phyloP scores from a whole-genome alignment of 192 early-diverging fungal species.

The Coemansia interrupta region DNA sequence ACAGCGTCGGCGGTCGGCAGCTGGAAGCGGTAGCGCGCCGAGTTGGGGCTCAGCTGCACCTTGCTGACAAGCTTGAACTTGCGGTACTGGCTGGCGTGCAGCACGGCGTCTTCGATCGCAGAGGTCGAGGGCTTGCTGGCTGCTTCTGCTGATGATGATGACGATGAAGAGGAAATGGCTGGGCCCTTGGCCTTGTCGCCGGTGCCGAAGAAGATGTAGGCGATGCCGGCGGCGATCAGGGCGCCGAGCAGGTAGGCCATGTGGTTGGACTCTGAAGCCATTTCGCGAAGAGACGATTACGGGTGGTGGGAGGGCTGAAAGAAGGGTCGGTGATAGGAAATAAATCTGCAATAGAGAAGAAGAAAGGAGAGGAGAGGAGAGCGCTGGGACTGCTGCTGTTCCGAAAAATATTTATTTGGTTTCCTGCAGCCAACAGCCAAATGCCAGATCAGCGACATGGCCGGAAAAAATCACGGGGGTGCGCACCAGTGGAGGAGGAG shows the following conservation, averaged over 20 bases:
- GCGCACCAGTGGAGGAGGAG: too few relatives aligned
- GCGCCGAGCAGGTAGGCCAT: conserved; percentile 28
- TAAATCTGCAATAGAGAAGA: not conserved
- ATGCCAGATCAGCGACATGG: too few relatives aligned
- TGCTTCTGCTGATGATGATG: not conserved
- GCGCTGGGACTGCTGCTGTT: too few relatives aligned
- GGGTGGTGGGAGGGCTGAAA: not conserved
- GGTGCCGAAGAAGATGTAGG: conserved; percentile 24
- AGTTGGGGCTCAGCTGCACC: conserved; percentile 74
- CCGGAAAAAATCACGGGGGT: too few relatives aligned
- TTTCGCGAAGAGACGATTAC: conserved; percentile 1
- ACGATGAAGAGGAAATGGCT: not conserved
- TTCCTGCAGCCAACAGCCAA: too few relatives aligned
- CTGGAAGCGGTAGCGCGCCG: conserved; percentile 86
- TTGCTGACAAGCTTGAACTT: conserved; percentile 77
- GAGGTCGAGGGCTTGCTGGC: conserved; percentile 1
- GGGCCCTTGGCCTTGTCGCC: not conserved
- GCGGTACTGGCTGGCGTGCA: conserved; percentile 70
- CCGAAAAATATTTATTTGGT: too few relatives aligned
- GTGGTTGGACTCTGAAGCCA: conserved; percentile 18
- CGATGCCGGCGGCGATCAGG: conserved; percentile 38
- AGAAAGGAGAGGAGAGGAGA: not conserved
- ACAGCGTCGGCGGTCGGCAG: conserved; percentile 63
- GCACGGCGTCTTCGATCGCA: conserved; percentile 39
- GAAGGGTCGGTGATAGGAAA: too few relatives aligned